Conservation (phyloP, 2,329 filamentous ascomycete species). For the Decorospora gaudefroyi region DNA sequence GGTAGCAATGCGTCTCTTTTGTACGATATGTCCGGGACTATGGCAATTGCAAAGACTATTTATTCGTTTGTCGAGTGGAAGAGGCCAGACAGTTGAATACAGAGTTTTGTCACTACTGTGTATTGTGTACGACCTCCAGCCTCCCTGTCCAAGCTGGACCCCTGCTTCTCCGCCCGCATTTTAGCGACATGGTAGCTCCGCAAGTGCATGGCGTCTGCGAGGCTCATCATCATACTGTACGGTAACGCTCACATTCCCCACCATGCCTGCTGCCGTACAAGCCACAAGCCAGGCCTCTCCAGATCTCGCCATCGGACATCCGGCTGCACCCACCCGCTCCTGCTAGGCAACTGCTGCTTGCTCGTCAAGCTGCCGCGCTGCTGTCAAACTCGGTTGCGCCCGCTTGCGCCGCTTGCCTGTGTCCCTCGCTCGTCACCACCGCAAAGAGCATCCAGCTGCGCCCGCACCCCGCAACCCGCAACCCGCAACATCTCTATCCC, state of each 20-base stretch:
- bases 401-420: too few species aligned
- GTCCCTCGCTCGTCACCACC: conserved; percentile 1
- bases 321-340: not conserved
- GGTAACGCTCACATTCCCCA: conserved; percentile 18
- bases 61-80: too few species aligned
- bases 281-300: conserved; percentile 3
- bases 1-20: too few species aligned
- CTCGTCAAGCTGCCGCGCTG: not conserved
- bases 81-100: too few species aligned
- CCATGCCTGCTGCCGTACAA: conserved; percentile 19
- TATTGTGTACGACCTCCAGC: too few species aligned
- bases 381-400: conserved; percentile 7
- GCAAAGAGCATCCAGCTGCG: conserved; percentile 4
- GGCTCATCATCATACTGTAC: conserved; percentile 17
- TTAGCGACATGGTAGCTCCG: conserved; percentile 22
- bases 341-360: conserved; percentile 1
- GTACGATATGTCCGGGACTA: too few species aligned
- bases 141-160: conserved; percentile 4
- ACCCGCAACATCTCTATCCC: not conserved
- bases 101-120: too few species aligned
- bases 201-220: conserved; percentile 22
- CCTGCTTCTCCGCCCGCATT: conserved; percentile 15
- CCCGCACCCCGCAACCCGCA: too few species aligned
- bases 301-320: not conserved
- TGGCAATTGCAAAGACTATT: too few species aligned